A percentile compares a stretch with the other conserved stretches of the same genome.
Evolutionary conservation across 768 basidiomycete genomes (phyloP).

Genomic region (Boletus vermiculosoides): DNA sequence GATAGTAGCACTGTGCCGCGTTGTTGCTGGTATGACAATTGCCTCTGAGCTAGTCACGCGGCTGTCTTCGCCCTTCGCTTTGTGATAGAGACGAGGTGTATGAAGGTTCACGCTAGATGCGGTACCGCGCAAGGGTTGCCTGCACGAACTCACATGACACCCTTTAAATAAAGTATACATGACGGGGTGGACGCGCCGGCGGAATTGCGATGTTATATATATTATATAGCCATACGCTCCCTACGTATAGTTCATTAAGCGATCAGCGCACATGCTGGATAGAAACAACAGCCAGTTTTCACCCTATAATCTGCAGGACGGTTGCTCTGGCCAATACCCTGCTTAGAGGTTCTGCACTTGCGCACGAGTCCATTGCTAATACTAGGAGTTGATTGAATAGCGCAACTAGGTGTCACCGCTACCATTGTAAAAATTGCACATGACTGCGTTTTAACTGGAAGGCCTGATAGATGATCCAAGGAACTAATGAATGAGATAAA

Average conservation of each 20-base stretch:
- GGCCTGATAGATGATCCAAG: neutral
- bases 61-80: neutral
- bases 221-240: neutral
- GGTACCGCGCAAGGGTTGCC: neutral
- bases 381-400: neutral
- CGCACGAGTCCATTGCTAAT: neutral
- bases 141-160: neutral
- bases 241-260: neutral
- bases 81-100: neutral
- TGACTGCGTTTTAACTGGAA: neutral
- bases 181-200: too few species aligned
- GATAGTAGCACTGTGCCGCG: neutral
- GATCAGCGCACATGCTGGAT: neutral
- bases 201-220: too few species aligned
- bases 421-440: neutral
- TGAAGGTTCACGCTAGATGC: neutral
- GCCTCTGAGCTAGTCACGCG: neutral
- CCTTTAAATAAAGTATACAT: neutral
- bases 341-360: neutral
- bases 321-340: neutral
- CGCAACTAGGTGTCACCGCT: neutral
- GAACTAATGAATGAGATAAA: neutral
- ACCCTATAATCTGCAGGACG: neutral
- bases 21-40: slow-evolving; percentile 1
- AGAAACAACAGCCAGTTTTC: neutral